Base-by-base conservation (phyloP, 176 grass and related monocot genomes). In the Paspalum vaginatum region DNA sequence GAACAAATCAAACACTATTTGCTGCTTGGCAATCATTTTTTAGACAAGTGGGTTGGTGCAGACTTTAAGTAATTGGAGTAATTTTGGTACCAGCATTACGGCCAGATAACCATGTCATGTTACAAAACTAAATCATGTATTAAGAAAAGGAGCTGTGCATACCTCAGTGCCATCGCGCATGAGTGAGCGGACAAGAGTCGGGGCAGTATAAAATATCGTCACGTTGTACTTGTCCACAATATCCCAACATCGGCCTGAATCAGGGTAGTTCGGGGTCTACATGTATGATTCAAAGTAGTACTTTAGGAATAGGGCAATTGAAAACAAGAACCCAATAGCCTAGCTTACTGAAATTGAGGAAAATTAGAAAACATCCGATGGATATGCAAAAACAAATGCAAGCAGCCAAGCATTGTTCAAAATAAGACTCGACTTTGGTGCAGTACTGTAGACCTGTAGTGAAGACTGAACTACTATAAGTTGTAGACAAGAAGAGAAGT, bases 201-300 rank as follows among this genome's bases (percentile, higher is more conserved):
- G 94, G 11, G 94, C 94, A 42, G 94, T 97, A 82, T 97, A 97
- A 86, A 97, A 97, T 86, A 92, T 92, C 56, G 94, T 85, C 66
- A 97, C 91, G 53, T 92, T 97, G 85, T 92, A 94, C 83, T 97
- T 97, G 79, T 97, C 94, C 44, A 97, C 94, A 90, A 97, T 94
- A 15, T 97, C 89, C 91, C 94, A 97, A 76, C 91, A 97, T 51
- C 94, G 62, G 74, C 94, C 94, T 4, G 94, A 78, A 85, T 97
- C 87, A 63, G 94, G 94, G 81, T 97, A 97, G 73, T 86, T 97
- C 11, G 91, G 94, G 81, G 85, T 88, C 94, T 97, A 83, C 72
- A 90, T 39, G 41, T 32, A 86, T 62, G 24, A 61, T 81, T 86
- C 55, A 80, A 75, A 77, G 57, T 63, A 77, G 21, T 74, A 52